Evolutionary conservation across 148 eudicot genomes (phyloP).

Genomic region (Chenopodium suecicum): DNA sequence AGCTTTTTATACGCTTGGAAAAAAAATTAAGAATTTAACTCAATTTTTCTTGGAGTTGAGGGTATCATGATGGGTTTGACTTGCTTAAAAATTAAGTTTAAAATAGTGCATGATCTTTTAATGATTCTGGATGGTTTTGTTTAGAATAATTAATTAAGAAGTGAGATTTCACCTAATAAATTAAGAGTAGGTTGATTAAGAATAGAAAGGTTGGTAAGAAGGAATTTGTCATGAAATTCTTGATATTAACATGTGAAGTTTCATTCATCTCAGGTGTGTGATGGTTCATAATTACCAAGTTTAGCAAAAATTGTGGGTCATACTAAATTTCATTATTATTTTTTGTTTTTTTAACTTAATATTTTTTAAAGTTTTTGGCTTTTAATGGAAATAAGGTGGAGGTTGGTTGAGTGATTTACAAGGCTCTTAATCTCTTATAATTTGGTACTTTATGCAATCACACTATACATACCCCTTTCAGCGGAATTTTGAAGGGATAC

Average conservation of each 20-base stretch:
- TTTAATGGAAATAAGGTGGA: neutral
- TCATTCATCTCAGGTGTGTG: constrained; percentile 5
- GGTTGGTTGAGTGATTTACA: neutral
- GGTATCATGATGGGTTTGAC: constrained; percentile 19
- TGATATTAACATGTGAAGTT: neutral
- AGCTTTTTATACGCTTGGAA: too few relatives aligned
- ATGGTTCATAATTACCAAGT: constrained; percentile 3
- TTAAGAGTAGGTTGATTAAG: constrained; percentile 16
- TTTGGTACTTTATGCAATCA: neutral
- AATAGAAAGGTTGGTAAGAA: neutral
- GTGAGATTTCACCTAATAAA: constrained; percentile 18
- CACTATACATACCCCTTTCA: neutral
- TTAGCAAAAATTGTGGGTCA: constrained; percentile 11
- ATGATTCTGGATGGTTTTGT: neutral
- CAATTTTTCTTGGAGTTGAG: neutral
- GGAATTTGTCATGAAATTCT: neutral
- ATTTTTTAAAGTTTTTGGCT: neutral
- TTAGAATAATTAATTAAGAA: neutral
- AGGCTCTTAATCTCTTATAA: neutral
- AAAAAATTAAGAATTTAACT: neutral
- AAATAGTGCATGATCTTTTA: constrained; percentile 11
- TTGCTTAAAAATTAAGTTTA: constrained; percentile 24
- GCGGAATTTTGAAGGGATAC: neutral
- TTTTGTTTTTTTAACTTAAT: neutral
- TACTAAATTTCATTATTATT: neutral